phyloP scores from a whole-genome alignment of 371 early-diverging fungal genomes.

The Umbelopsis sp. region DNA sequence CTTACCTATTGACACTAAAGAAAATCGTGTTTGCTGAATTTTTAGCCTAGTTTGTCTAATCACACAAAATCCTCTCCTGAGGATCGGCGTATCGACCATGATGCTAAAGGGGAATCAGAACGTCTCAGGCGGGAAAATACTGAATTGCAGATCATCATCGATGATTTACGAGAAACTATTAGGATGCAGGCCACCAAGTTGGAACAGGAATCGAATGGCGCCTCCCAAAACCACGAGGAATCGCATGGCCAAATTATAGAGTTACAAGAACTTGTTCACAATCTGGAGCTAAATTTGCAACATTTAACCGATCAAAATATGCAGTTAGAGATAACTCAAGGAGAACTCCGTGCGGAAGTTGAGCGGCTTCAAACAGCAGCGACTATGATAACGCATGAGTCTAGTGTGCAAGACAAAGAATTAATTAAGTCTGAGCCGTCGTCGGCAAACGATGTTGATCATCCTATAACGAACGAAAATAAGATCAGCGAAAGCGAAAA shows the following conservation, averaged over 20 bases:
- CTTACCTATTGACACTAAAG: background rate
- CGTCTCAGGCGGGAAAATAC: constrained; percentile 10
- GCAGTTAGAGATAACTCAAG: background rate
- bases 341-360: background rate
- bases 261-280: background rate
- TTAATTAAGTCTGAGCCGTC: background rate
- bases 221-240: background rate
- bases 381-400: background rate
- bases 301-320: background rate
- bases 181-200: background rate
- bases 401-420: too few relatives aligned
- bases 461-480: background rate
- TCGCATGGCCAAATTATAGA: background rate
- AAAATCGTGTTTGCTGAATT: background rate
- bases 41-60: constrained; percentile 5
- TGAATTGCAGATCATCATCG: constrained; percentile 4
- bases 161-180: constrained; percentile 7
- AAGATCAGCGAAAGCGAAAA: background rate
- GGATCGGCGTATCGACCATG: background rate
- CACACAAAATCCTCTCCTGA: background rate
- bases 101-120: background rate
- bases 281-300: background rate
- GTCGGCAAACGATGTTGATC: too few relatives aligned
- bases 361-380: constrained; percentile 22
- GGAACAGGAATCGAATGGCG: background rate